Percentiles rank a stretch among this genome's conserved stretches.
These are phyloP conservation scores for Saturnispora quitensis DNA, from an alignment of 805 yeast species.

Conservation along the genomic window DNA sequence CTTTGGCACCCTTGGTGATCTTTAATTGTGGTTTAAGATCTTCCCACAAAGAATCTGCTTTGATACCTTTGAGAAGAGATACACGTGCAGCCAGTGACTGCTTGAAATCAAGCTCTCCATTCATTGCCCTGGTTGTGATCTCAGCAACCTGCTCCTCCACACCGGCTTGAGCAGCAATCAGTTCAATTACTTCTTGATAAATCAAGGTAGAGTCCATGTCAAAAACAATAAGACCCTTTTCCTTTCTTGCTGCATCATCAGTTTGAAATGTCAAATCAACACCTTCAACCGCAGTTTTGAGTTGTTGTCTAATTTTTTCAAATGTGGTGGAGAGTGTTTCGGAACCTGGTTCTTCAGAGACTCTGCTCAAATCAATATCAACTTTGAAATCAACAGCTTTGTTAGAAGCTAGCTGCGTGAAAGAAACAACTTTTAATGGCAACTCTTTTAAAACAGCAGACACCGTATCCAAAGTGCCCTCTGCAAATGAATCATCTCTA, in stretches of 20 bases:
- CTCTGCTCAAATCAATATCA: slow-evolving; percentile 17
- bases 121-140: slow-evolving; percentile 93
- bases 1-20: slow-evolving; percentile 81
- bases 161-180: slow-evolving; percentile 89
- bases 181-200: slow-evolving; percentile 91
- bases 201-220: slow-evolving; percentile 98
- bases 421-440: slow-evolving; percentile 24
- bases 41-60: slow-evolving; percentile 64
- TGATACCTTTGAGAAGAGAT: slow-evolving; percentile 70
- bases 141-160: slow-evolving; percentile 82
- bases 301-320: slow-evolving; percentile 8
- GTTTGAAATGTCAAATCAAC: slow-evolving; percentile 39
- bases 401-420: slow-evolving; percentile 24
- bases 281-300: slow-evolving; percentile 20
- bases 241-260: slow-evolving; percentile 23
- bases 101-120: slow-evolving; percentile 87
- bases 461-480: slow-evolving; percentile 17
- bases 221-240: slow-evolving; percentile 63
- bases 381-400: slow-evolving; percentile 33
- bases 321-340: slow-evolving; percentile 14
- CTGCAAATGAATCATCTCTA: slow-evolving; percentile 15
- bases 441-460: slow-evolving; percentile 21
- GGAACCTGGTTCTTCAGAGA: slow-evolving; percentile 3
- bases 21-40: slow-evolving; percentile 59
- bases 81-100: slow-evolving; percentile 75